Evolutionary conservation across 352 stramenopile species (phyloP).

Genomic region (Phytopythium montanum): DNA sequence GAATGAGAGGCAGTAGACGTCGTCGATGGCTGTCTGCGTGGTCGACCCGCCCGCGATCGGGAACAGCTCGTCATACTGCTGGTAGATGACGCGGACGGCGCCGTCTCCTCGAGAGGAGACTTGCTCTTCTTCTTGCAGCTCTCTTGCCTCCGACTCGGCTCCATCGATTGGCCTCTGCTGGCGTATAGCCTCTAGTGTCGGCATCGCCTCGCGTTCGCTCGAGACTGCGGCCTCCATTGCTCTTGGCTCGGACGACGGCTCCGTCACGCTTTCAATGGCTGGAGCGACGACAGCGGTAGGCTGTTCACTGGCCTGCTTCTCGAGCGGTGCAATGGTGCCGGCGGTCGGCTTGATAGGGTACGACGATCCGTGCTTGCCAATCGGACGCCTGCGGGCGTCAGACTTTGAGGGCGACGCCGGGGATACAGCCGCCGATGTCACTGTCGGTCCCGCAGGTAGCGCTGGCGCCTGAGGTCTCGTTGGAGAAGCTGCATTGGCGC

Average conservation of each 20-base stretch:
- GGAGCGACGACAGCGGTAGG: not conserved
- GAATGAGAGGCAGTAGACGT: conserved; percentile 86
- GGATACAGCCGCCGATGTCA: not conserved
- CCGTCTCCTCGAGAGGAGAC: conserved; percentile 22
- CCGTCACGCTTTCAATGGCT: no score
- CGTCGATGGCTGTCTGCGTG: conserved; percentile 72
- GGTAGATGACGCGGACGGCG: conserved; percentile 77
- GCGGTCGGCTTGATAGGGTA: not conserved
- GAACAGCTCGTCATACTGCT: conserved; percentile 87
- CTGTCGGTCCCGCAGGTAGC: conserved; percentile 1
- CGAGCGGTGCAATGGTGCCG: conserved; percentile 2
- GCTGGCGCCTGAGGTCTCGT: not conserved
- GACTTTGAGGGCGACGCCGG: not conserved
- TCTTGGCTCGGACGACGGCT: not conserved
- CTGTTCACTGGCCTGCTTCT: not conserved
- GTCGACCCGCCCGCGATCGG: conserved; percentile 72
- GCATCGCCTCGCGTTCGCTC: not conserved
- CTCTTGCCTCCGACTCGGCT: conserved; percentile 3
- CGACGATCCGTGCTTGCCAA: conserved; percentile 3
- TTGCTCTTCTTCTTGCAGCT: conserved; percentile 21
- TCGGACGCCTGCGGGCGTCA: not conserved
- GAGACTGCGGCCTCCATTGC: not conserved
- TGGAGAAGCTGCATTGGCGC: not conserved
- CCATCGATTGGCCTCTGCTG: not conserved
- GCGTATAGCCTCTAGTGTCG: not conserved